Evolutionary conservation across 2,329 filamentous ascomycete genomes (phyloP).

Genomic region (Beauveria caledonica): DNA sequence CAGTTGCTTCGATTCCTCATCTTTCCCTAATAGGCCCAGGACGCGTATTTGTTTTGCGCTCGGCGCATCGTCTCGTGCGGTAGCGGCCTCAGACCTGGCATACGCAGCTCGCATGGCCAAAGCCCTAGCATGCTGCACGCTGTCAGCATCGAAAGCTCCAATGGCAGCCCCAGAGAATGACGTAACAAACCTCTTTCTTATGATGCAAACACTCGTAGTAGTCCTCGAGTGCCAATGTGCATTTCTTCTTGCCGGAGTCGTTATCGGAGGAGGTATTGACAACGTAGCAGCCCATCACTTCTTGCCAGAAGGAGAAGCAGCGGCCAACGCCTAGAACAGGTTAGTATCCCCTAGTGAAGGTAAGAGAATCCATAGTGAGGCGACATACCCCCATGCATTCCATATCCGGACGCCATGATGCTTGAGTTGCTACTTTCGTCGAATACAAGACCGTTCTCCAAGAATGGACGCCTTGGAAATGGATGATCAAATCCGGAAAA

Average conservation of each 20-base stretch:
- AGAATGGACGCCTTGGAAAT: neutral
- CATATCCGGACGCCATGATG: constrained; percentile 73
- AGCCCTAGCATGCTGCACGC: constrained; percentile 63
- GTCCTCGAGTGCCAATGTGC: constrained; percentile 76
- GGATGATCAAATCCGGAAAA: neutral
- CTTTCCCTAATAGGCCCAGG: constrained; percentile 73
- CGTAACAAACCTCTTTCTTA: constrained; percentile 82
- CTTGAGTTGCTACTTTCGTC: constrained; percentile 4
- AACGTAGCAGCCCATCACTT: constrained; percentile 96
- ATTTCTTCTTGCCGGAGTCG: constrained; percentile 78
- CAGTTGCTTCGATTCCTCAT: constrained; percentile 66
- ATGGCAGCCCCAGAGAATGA: too few species aligned
- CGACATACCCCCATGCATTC: constrained; percentile 66
- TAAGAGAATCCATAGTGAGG: neutral
- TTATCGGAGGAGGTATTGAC: constrained; percentile 80
- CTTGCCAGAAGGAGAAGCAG: constrained; percentile 99
- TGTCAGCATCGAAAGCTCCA: constrained; percentile 7
- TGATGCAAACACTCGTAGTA: constrained; percentile 99
- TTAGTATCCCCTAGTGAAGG: neutral
- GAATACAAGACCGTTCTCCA: neutral
- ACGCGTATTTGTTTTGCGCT: constrained; percentile 81
- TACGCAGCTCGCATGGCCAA: constrained; percentile 75
- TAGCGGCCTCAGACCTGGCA: constrained; percentile 67
- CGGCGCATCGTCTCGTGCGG: constrained; percentile 71
- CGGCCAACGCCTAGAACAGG: constrained; percentile 51